phyloP scores from a whole-genome alignment of 2,329 filamentous ascomycete species.

The Nigrograna mackinnonii region DNA sequence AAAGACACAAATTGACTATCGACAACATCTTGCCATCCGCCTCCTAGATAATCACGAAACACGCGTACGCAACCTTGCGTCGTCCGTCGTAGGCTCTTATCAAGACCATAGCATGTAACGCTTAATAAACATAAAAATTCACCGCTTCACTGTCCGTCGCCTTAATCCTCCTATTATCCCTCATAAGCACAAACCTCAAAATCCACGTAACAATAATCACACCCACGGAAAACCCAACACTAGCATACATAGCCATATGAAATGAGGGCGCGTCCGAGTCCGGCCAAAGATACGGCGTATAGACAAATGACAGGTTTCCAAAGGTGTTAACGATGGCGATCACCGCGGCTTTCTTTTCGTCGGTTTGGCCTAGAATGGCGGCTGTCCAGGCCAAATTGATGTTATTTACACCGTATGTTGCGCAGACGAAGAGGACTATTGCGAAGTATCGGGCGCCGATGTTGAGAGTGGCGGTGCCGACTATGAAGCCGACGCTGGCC shows the following conservation, averaged over 20 bases:
- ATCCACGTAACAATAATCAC: constrained; percentile 18
- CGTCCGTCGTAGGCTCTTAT: no score
- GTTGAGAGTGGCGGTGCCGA: constrained; percentile 27
- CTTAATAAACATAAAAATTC: constrained; percentile 10
- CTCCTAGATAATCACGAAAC: no score
- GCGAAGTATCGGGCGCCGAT: constrained; percentile 34
- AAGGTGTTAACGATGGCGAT: constrained; percentile 46
- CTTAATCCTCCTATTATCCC: constrained; percentile 20
- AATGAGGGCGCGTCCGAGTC: constrained; percentile 20
- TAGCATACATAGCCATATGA: constrained; percentile 19
- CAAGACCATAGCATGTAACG: no score
- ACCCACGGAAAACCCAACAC: constrained; percentile 19
- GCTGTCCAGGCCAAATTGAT: constrained; percentile 45
- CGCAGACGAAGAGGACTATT: constrained; percentile 35
- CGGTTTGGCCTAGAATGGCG: constrained; percentile 41
- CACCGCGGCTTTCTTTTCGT: constrained; percentile 45
- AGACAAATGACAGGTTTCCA: constrained; percentile 44
- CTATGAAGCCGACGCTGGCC: constrained; percentile 33
- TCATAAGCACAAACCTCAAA: constrained; percentile 17
- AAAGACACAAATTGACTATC: no score
- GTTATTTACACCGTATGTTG: constrained; percentile 34
- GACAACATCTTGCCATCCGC: no score
- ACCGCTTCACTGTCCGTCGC: constrained; percentile 3
- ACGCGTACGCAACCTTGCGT: no score
- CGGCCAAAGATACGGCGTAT: constrained; percentile 29